phyloP scores from a whole-genome alignment of 1,139 yeast species.

The Saccharomyces hybrid region DNA sequence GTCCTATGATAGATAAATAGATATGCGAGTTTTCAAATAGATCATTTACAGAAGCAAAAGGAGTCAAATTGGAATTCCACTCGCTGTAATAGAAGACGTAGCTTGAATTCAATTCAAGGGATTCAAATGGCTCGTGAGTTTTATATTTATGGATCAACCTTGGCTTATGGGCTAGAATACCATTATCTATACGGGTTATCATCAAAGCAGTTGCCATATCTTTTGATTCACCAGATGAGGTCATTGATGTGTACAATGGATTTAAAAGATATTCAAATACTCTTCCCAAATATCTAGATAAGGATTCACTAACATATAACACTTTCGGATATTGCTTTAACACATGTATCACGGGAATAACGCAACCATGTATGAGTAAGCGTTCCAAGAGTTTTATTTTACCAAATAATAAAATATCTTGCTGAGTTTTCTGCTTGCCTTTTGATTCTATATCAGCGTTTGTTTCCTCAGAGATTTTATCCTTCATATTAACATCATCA shows the following conservation, averaged over 20 bases:
- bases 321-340: constrained; percentile 58
- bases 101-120: constrained; percentile 28
- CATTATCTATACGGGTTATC: constrained; percentile 15
- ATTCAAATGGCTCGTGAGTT: constrained; percentile 33
- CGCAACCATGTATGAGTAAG: constrained; percentile 54
- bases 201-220: constrained; percentile 4
- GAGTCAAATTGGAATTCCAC: constrained; percentile 43
- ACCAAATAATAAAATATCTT: constrained; percentile 6
- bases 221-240: constrained; percentile 2
- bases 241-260: constrained; percentile 39
- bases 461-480: constrained; percentile 1
- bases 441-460: constrained; percentile 3
- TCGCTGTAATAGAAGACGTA: constrained; percentile 44
- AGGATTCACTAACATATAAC: constrained; percentile 47
- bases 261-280: constrained; percentile 44
- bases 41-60: constrained; percentile 37
- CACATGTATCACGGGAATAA: constrained; percentile 56
- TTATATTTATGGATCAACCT: constrained; percentile 27
- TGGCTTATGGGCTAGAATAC: constrained; percentile 18
- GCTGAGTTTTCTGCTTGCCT: constrained; percentile 3
- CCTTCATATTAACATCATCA: constrained; percentile 8
- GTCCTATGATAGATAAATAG: constrained; percentile 49
- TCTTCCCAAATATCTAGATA: constrained; percentile 43
- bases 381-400: constrained; percentile 41
- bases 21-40: constrained; percentile 43